Evolutionary conservation across 805 yeast genomes (phyloP).

Genomic region (Pichia insulana): DNA sequence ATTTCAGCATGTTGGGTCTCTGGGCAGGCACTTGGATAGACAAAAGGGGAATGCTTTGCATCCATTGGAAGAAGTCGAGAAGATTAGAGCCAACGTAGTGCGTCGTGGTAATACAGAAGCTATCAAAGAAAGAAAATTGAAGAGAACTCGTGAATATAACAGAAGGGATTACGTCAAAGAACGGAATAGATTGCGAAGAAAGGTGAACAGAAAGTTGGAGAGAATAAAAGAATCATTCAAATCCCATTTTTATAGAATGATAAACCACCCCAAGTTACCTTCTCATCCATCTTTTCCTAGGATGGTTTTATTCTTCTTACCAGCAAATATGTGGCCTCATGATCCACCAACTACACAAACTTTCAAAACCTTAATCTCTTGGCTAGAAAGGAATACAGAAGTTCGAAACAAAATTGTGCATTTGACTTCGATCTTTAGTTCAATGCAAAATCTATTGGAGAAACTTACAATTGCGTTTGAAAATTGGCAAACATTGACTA

Average conservation of each 20-base stretch:
- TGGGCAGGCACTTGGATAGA: conserved; percentile 51
- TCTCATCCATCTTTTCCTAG: conserved; percentile 42
- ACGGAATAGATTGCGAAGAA: conserved; percentile 37
- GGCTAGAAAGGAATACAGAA: conserved; percentile 17
- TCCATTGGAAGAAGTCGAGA: conserved; percentile 40
- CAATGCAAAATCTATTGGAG: conserved; percentile 12
- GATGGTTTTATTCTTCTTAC: conserved; percentile 38
- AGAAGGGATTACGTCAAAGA: conserved; percentile 40
- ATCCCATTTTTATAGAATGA: conserved; percentile 27
- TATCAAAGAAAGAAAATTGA: conserved; percentile 32
- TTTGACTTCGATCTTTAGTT: conserved; percentile 9
- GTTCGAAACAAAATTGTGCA: conserved; percentile 19
- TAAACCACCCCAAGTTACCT: conserved; percentile 33
- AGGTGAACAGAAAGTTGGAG: conserved; percentile 32
- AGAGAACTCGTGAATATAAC: conserved; percentile 36
- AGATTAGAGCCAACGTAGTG: conserved; percentile 39
- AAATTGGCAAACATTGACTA: conserved; percentile 33
- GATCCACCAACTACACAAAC: conserved; percentile 44
- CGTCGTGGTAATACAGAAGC: conserved; percentile 41
- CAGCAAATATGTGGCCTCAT: conserved; percentile 42
- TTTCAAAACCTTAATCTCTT: conserved; percentile 24
- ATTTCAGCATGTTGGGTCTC: conserved; percentile 49
- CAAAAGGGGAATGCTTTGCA: conserved; percentile 46
- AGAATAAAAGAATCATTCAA: conserved; percentile 32
- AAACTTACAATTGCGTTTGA: conserved; percentile 39